Conservation (phyloP, 164 flowering plant genomes). For the Saururus chinensis region DNA sequence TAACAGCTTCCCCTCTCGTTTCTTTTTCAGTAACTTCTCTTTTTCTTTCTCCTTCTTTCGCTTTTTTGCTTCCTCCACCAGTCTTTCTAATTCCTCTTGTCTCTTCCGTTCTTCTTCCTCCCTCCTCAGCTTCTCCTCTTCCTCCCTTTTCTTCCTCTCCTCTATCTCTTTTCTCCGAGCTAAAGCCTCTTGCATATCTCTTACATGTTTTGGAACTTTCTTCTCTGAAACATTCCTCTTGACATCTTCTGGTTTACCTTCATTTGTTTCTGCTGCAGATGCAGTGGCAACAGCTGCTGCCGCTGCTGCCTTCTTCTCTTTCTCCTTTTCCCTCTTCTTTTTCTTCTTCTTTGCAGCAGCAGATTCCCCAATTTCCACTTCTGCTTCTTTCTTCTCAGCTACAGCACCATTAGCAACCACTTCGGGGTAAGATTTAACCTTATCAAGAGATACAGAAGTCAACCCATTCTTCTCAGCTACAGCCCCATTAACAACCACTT, state of each 20-base stretch:
- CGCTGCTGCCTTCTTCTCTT: no score
- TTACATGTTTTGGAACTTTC: constrained; percentile 88
- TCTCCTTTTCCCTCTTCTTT: constrained; percentile 72
- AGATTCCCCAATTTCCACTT: constrained; percentile 36
- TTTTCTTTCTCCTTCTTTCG: constrained; percentile 82
- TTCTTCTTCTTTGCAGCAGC: constrained; percentile 96
- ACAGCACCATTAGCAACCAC: constrained; percentile 20
- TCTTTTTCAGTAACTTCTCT: constrained; percentile 75
- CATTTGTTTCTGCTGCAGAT: no score
- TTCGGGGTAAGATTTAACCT: constrained; percentile 32
- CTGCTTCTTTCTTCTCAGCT: constrained; percentile 54
- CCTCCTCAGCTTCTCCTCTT: constrained; percentile 73
- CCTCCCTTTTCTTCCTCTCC: constrained; percentile 77
- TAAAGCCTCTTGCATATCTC: constrained; percentile 93
- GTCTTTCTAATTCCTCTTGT: constrained; percentile 71
- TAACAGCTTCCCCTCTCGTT: constrained; percentile 68
- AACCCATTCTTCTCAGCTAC: no score
- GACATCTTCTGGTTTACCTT: no score
- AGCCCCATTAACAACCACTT: no score
- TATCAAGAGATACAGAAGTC: constrained; percentile 34
- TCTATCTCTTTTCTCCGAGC: constrained; percentile 77
- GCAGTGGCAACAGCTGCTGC: no score
- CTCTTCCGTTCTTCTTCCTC: constrained; percentile 84
- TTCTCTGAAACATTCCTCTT: no score
- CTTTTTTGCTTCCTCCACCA: constrained; percentile 78